Evolutionary conservation across 192 early-diverging fungal species (phyloP).

Genomic region (Backusella tarrabulga): DNA sequence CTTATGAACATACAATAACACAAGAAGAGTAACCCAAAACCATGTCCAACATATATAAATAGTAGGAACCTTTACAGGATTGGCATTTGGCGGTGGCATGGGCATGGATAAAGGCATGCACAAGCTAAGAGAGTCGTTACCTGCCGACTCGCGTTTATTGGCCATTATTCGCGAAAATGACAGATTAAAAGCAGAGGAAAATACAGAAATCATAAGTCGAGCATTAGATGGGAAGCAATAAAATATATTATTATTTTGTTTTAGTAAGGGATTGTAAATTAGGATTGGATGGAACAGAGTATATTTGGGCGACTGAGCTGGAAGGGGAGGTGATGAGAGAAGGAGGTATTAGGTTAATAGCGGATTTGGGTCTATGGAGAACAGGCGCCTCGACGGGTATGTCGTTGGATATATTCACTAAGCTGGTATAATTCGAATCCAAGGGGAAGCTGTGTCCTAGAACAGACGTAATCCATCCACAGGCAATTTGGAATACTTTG

Average conservation of each 20-base stretch:
- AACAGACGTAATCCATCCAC: constrained; percentile 30
- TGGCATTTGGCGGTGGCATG: constrained; percentile 1
- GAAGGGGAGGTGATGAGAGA: not conserved
- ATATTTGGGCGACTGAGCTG: not conserved
- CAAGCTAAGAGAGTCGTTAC: constrained; percentile 2
- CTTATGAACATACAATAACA: no score
- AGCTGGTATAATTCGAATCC: not conserved
- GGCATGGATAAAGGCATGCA: constrained; percentile 25
- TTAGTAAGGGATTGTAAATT: constrained; percentile 4
- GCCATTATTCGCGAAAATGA: constrained; percentile 8
- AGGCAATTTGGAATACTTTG: constrained; percentile 34
- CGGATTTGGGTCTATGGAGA: constrained; percentile 8
- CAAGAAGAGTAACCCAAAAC: not conserved
- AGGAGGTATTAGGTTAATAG: not conserved
- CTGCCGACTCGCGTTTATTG: constrained; percentile 15
- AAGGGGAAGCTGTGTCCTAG: constrained; percentile 10
- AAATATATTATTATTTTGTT: not conserved
- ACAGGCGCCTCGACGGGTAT: not conserved
- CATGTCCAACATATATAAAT: not conserved
- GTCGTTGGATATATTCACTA: not conserved
- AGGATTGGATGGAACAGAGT: not conserved
- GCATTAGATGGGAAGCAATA: not conserved
- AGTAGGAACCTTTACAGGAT: constrained; percentile 11
- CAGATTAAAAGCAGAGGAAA: not conserved
- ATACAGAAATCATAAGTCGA: not conserved